Evolutionary conservation across 257 asterid genomes (phyloP).

Genomic region (Ocimum tenuiflorum): DNA sequence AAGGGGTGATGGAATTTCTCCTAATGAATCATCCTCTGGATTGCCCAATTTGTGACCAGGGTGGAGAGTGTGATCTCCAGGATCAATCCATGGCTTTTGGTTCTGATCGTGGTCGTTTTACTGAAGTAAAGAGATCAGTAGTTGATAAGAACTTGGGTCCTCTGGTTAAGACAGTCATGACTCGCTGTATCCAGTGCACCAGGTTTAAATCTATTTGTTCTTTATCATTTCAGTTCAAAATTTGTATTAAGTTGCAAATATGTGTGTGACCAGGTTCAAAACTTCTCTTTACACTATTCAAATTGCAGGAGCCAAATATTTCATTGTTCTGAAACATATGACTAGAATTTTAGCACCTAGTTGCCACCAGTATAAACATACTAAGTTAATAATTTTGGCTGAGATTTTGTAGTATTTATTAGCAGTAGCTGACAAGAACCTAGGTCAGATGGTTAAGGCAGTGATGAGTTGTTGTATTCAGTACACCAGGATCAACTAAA

Average conservation of each 20-base stretch:
- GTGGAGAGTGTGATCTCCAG: constrained; percentile 98
- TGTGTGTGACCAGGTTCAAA: not conserved
- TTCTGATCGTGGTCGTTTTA: constrained; percentile 91
- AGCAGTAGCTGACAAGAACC: too few relatives aligned
- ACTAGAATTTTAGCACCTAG: not conserved
- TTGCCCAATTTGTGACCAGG: constrained; percentile 99
- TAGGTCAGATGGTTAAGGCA: too few relatives aligned
- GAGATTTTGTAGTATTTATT: too few relatives aligned
- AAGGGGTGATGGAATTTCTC: constrained; percentile 96
- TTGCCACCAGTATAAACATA: too few relatives aligned
- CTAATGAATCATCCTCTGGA: constrained; percentile 95
- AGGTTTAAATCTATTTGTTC: constrained; percentile 35
- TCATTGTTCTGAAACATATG: not conserved
- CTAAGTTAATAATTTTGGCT: too few relatives aligned
- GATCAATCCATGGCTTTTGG: constrained; percentile 99
- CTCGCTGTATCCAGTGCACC: constrained; percentile 91
- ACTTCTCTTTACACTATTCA: not conserved
- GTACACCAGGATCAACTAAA: too few relatives aligned
- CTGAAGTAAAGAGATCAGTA: constrained; percentile 87
- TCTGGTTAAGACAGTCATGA: constrained; percentile 92
- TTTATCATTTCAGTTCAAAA: not conserved
- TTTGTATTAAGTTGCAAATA: not conserved
- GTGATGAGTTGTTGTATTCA: too few relatives aligned
- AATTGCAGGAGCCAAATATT: not conserved
- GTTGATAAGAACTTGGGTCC: constrained; percentile 98